Conservation (phyloP, 2,329 filamentous ascomycete genomes). For the Dactylellina parvicollis region DNA sequence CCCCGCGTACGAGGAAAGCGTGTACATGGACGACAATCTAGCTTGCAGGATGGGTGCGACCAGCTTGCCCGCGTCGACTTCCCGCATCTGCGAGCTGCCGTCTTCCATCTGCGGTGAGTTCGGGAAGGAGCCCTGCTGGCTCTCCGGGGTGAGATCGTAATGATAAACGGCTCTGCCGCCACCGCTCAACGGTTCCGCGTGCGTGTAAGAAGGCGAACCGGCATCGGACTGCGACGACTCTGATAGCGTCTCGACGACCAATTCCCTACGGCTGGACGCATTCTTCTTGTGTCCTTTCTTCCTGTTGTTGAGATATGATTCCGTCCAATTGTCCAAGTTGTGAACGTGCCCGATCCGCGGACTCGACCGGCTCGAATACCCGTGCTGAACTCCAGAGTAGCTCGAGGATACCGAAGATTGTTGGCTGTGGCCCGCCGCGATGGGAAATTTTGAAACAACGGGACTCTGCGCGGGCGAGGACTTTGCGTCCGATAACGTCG, state of each 20-base stretch:
- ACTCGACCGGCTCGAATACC: conserved; percentile 32
- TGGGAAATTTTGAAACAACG: conserved; percentile 19
- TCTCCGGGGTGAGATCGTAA: conserved; percentile 49
- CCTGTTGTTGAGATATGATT: conserved; percentile 49
- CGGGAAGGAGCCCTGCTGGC: conserved; percentile 48
- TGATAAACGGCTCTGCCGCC: conserved; percentile 42
- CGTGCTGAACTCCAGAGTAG: conserved; percentile 12
- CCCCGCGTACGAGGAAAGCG: conserved; percentile 38
- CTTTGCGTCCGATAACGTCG: conserved; percentile 30
- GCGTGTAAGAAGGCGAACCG: conserved; percentile 48
- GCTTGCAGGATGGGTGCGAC: conserved; percentile 48
- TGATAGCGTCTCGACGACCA: conserved; percentile 17
- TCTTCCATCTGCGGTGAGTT: conserved; percentile 38
- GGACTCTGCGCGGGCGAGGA: conserved; percentile 39
- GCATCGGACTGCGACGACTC: conserved; percentile 48
- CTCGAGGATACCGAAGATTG: conserved; percentile 37
- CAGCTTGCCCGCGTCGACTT: conserved; percentile 18
- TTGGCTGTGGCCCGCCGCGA: conserved; percentile 19
- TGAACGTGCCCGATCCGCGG: conserved; percentile 34
- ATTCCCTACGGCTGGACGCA: conserved; percentile 23
- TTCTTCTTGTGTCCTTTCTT: conserved; percentile 33
- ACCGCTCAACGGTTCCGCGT: conserved; percentile 31
- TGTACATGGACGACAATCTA: conserved; percentile 49
- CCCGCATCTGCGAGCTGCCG: conserved; percentile 44
- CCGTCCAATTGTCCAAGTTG: conserved; percentile 50